Conservation (phyloP, 192 early-diverging fungal genomes). For the Podila clonocystis region DNA sequence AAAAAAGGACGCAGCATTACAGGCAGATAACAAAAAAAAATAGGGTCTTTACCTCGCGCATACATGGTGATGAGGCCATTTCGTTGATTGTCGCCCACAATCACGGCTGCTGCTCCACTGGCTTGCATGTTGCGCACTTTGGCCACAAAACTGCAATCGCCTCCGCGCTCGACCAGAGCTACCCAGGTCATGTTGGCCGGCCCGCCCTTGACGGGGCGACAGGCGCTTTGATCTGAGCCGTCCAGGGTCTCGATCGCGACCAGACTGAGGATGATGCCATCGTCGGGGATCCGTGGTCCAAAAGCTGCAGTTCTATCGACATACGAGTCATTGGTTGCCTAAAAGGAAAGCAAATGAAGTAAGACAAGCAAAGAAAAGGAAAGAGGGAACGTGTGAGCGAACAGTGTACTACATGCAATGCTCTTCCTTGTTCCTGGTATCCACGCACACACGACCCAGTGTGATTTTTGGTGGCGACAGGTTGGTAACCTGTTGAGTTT, state of each 20-base stretch:
- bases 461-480: no score
- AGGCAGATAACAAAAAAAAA: background rate
- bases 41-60: constrained; percentile 60
- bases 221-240: constrained; percentile 65
- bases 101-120: constrained; percentile 83
- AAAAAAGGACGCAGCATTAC: constrained; percentile 5
- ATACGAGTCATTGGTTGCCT: constrained; percentile 67
- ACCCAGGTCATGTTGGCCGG: constrained; percentile 70
- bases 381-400: background rate
- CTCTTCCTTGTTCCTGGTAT: no score
- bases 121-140: constrained; percentile 93
- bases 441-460: no score
- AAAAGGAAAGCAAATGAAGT: background rate
- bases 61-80: constrained; percentile 91
- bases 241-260: constrained; percentile 65
- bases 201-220: constrained; percentile 54
- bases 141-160: constrained; percentile 84
- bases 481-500: no score
- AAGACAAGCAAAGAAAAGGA: background rate
- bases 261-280: constrained; percentile 77
- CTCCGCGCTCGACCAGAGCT: constrained; percentile 88
- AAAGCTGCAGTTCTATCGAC: constrained; percentile 85
- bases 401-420: no score
- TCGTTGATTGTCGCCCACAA: constrained; percentile 86
- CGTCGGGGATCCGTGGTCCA: constrained; percentile 79